These are phyloP conservation scores for Nyssa sinensis DNA, from an alignment of 148 eudicot genomes.

Conservation along the genomic window DNA sequence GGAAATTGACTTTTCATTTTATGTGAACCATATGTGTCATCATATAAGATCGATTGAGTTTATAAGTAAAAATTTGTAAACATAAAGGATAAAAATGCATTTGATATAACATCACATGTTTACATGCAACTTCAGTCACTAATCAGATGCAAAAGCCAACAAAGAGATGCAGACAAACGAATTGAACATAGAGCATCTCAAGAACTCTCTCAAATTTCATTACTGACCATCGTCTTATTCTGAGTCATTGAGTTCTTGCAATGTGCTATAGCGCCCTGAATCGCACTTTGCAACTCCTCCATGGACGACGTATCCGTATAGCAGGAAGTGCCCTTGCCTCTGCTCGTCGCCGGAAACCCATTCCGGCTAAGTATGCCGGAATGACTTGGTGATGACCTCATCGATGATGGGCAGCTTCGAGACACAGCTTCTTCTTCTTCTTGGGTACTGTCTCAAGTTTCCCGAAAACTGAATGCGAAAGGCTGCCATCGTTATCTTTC, in stretches of 20 bases:
- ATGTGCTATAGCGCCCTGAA: constrained; percentile 93
- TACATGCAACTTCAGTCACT: no score
- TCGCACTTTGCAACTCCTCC: constrained; percentile 95
- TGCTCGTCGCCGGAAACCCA: constrained; percentile 17
- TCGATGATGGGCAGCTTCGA: constrained; percentile 90
- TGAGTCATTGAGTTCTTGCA: constrained; percentile 86
- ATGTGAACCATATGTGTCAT: no score
- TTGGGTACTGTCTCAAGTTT: constrained; percentile 49
- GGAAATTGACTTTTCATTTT: no score
- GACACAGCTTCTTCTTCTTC: constrained; percentile 36
- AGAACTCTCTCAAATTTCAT: constrained; percentile 10
- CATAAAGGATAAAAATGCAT: no score
- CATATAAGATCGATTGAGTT: no score
- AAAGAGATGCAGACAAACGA: no score
- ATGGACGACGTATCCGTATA: constrained; percentile 63
- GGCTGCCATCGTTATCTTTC: not conserved
- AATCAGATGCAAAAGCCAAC: no score
- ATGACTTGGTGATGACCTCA: constrained; percentile 85
- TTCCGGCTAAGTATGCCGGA: constrained; percentile 50
- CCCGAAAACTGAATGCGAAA: constrained; percentile 56
- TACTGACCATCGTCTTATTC: constrained; percentile 31
- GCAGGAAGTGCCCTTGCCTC: no score
- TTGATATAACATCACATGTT: constrained; percentile 15
- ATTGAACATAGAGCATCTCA: no score
- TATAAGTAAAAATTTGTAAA: no score